Evolutionary conservation across 2,329 filamentous ascomycete genomes (phyloP).

Genomic region (Lasiodiplodia sp.): DNA sequence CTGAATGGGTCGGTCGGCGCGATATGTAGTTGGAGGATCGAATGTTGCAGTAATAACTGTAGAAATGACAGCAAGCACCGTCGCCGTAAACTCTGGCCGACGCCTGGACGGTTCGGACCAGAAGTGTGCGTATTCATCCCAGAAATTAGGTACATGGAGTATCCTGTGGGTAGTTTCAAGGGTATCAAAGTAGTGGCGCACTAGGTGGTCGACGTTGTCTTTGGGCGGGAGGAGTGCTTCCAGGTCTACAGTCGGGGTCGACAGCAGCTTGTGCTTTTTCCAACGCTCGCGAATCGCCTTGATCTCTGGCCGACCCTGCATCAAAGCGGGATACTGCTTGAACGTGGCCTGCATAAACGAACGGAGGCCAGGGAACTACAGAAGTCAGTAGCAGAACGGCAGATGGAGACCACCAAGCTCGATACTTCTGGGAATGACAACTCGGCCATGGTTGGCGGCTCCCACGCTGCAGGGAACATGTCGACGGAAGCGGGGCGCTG

Average conservation of each 20-base stretch:
- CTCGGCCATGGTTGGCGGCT: neutral
- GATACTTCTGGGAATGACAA: conserved; percentile 2
- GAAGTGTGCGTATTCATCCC: conserved; percentile 35
- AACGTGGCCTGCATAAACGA: conserved; percentile 33
- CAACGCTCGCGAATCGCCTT: conserved; percentile 37
- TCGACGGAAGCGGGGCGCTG: neutral
- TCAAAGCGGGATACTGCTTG: conserved; percentile 40
- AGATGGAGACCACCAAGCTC: neutral
- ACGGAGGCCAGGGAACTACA: conserved; percentile 47
- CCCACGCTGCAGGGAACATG: conserved; percentile 9
- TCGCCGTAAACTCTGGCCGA: conserved; percentile 47
- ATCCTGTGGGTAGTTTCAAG: conserved; percentile 31
- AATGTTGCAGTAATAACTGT: conserved; percentile 43
- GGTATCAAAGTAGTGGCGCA: conserved; percentile 25
- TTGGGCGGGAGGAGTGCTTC: conserved; percentile 20
- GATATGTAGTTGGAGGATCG: conserved; percentile 42
- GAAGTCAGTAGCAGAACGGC: conserved; percentile 23
- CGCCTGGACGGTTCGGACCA: conserved; percentile 23
- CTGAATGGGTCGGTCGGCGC: conserved; percentile 53
- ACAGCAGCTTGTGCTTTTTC: conserved; percentile 19
- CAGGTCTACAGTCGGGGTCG: neutral
- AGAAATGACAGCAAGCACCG: conserved; percentile 50
- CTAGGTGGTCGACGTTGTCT: conserved; percentile 18
- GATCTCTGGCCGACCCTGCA: conserved; percentile 43
- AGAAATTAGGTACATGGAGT: conserved; percentile 38